Evolutionary conservation across 208 protist species (phyloP), one percentile per base, ranked within the genome.

Genomic region (Crithidia thermophila): DNA sequence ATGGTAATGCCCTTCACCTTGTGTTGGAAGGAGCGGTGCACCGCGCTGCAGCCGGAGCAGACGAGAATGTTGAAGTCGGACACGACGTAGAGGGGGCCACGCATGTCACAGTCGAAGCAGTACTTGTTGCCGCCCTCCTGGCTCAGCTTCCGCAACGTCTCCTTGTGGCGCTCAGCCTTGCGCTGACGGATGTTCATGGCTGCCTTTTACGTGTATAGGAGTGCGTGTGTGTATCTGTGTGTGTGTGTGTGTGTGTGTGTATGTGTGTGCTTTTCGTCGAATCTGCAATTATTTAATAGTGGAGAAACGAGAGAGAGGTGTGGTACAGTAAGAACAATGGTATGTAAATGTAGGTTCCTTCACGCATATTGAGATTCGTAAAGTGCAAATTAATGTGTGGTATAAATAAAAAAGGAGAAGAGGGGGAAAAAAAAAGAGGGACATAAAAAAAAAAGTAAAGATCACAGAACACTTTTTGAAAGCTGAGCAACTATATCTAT

Each of bases 1-100:
- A 93, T 90, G 10, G 90, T 86, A 57, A 95, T 91, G 37, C 90
- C 90, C 72, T 95, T 95, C 47, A 95, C 87, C 59, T 88, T 91
- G 78, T 95, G 90, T 77, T 95, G 90, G 28, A 91, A 72, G 36
- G 84, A 88, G 66, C 90, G 86, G 53, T 95, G 90, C 16, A 88
- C 53, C 21, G 87, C 84, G 46, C 82, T 84, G 71, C 90, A 95
- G 42, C 73, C 79, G n/a, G 87, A 87, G 82, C 90, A 95, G 33
- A 93, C 90, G 60, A 95, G 81, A 18, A 88, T 84, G 50, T 82
- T 33, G 57, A 85, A 95, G 72, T 90, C 75, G 0, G 60, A 75
- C 16, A 93, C 90, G 6, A 91, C 75, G 56, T 95, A 95, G 16
- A 93, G 64, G 0, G 90, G 90, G 28, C 87, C 90, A 20, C 90